Evolutionary conservation across 768 basidiomycete species (phyloP), one percentile per base, ranked within the genome.

Genomic region (Lanmaoa rubissima): DNA sequence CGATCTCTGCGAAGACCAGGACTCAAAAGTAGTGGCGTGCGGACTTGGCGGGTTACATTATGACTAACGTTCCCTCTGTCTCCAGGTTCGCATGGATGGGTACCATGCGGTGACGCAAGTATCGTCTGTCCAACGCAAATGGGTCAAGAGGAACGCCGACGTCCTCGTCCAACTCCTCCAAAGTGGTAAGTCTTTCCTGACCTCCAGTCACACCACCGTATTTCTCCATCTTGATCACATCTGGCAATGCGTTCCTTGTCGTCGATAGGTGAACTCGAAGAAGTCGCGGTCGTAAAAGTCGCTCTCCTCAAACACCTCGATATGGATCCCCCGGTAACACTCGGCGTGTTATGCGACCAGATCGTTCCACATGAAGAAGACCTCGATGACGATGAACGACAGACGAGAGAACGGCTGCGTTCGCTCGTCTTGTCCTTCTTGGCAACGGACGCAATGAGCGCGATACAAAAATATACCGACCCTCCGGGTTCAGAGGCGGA

Each of bases 131-230:
- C 77, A 83, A 54, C 75, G 66, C 46, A 83, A 80, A 63, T 84
- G 81, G 80, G 76, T 88, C 49, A 85, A 83, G 68, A 74, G 88
- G 61, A 90, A 90, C 67, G 82, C 84, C 4, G 88, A 90, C 69
- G 88, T 90, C 3, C 74, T 90, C 19, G 76, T 90, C n/a, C 88
- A 90, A 59, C 71, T 90, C 16, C 76, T 90, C 10, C 88, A 89
- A 67, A 86, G 85, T 61, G 87, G 87, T 88, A 65, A 69, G 85
- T 76, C 32, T 46, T 40, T 44, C 17, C 21, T 21, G 35, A 26
- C 24, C 19, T 31, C 31, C 12, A 48, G 31, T 45, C 42, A 54
- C 51, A 28, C 34, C 48, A 4, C 38, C 26, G 9, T 42, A 10
- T 64, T 51, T 57, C 53, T 38, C 50, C 42, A 21, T 64, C 59